These are phyloP conservation scores for Takakia lepidozioides DNA, from an alignment of 225 moss, liverwort and hornwort genomes.

Conservation along the genomic window DNA sequence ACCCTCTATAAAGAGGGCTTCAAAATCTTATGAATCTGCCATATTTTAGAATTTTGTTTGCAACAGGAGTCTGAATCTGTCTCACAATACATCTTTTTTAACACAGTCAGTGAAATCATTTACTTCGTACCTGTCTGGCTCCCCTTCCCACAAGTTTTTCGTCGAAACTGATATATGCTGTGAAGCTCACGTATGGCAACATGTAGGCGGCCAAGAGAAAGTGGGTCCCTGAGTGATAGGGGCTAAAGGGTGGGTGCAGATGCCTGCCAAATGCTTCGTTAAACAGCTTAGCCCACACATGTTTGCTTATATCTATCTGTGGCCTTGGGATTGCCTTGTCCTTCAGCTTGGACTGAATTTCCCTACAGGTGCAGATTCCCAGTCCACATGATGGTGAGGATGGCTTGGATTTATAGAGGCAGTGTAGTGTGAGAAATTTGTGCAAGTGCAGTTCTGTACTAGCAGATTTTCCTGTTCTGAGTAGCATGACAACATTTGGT, in stretches of 20 bases:
- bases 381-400: too few relatives aligned
- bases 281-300: conserved; percentile 37
- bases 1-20: too few relatives aligned
- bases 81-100: too few relatives aligned
- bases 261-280: conserved; percentile 45
- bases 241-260: conserved; percentile 42
- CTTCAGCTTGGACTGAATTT: conserved; percentile 23
- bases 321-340: conserved; percentile 38
- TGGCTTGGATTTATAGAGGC: too few relatives aligned
- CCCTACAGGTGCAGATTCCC: conserved; percentile 12
- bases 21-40: too few relatives aligned
- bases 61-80: too few relatives aligned
- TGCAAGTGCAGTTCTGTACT: neutral
- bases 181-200: conserved; percentile 48
- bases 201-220: conserved; percentile 49
- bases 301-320: conserved; percentile 34
- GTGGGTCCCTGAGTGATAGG: conserved; percentile 37
- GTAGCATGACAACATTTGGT: too few relatives aligned
- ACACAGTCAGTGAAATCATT: too few relatives aligned
- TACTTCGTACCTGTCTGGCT: conserved; percentile 36
- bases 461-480: too few relatives aligned
- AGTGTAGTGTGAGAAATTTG: neutral
- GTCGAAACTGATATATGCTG: conserved; percentile 32
- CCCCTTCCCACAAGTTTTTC: conserved; percentile 19
- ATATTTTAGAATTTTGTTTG: too few relatives aligned